Evolutionary conservation across 2,329 filamentous ascomycete species (phyloP).

Genomic region (Lecanosticta acicola): DNA sequence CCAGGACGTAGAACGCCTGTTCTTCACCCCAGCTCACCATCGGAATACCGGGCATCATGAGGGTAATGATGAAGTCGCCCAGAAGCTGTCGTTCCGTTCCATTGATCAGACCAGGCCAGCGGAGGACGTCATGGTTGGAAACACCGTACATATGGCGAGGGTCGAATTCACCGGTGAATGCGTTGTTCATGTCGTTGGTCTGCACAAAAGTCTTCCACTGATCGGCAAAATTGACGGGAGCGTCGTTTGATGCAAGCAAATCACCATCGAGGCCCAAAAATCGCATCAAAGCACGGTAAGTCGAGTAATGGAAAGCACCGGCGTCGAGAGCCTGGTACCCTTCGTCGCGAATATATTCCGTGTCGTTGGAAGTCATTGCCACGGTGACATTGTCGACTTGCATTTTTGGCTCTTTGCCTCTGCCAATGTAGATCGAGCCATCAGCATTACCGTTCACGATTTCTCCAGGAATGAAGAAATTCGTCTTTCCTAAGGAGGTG

Average conservation of each 20-base stretch:
- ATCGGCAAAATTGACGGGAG: conserved; percentile 48
- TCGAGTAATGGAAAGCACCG: conserved; percentile 58
- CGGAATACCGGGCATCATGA: conserved; percentile 57
- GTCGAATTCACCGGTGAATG: conserved; percentile 56
- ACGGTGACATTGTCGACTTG: conserved; percentile 43
- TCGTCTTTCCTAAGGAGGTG: conserved; percentile 51
- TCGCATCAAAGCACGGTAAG: conserved; percentile 57
- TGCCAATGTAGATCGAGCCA: conserved; percentile 57
- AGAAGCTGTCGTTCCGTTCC: conserved; percentile 55
- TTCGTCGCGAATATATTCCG: conserved; percentile 49
- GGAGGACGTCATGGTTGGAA: conserved; percentile 61
- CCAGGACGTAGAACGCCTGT: conserved; percentile 58
- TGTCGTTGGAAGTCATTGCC: conserved; percentile 46
- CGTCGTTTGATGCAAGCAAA: conserved; percentile 49
- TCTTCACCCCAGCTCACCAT: conserved; percentile 60
- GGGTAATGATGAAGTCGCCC: conserved; percentile 53
- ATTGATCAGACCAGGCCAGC: conserved; percentile 55
- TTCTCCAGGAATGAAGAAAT: conserved; percentile 61
- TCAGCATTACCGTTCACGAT: conserved; percentile 58
- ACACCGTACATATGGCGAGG: conserved; percentile 60
- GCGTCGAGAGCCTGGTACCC: conserved; percentile 53
- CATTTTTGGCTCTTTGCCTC: conserved; percentile 54
- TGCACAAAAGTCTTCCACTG: conserved; percentile 53
- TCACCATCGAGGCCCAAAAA: conserved; percentile 58
- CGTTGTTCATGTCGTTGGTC: conserved; percentile 57